These are phyloP conservation scores for Hevea brasiliensis DNA, from an alignment of 345 rosid species.

Conservation along the genomic window DNA sequence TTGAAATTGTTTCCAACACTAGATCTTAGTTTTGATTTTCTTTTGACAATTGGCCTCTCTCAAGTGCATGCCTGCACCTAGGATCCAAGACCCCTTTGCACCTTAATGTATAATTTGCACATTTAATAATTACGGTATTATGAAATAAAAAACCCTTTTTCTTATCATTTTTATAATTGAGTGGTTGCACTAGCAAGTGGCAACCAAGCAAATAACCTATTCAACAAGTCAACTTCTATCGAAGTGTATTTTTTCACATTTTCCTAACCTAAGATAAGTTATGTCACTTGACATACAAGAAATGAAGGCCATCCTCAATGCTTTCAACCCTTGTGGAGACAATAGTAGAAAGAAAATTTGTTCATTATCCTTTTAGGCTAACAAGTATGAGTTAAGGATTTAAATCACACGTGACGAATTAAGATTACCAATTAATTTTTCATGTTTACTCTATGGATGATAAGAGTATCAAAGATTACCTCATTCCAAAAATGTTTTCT, in stretches of 20 bases:
- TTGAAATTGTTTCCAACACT: too few species aligned
- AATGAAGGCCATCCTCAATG: not conserved
- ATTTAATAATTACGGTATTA: too few species aligned
- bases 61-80: too few species aligned
- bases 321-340: not conserved
- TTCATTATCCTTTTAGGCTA: not conserved
- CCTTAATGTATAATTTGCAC: too few species aligned
- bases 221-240: too few species aligned
- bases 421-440: not conserved
- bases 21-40: too few species aligned
- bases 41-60: too few species aligned
- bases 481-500: not conserved
- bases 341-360: not conserved
- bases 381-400: not conserved
- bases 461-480: not conserved
- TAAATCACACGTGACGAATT: not conserved
- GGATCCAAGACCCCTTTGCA: too few species aligned
- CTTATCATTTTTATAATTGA: not conserved
- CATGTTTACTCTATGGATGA: too few species aligned
- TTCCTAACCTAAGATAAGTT: not conserved
- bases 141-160: too few species aligned
- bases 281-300: not conserved
- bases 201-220: too few species aligned
- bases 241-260: not conserved
- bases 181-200: too few species aligned